Evolutionary conservation across 2,329 filamentous ascomycete genomes (phyloP), one percentile per base, ranked within the genome.

Genomic region (Botrytis aclada): DNA sequence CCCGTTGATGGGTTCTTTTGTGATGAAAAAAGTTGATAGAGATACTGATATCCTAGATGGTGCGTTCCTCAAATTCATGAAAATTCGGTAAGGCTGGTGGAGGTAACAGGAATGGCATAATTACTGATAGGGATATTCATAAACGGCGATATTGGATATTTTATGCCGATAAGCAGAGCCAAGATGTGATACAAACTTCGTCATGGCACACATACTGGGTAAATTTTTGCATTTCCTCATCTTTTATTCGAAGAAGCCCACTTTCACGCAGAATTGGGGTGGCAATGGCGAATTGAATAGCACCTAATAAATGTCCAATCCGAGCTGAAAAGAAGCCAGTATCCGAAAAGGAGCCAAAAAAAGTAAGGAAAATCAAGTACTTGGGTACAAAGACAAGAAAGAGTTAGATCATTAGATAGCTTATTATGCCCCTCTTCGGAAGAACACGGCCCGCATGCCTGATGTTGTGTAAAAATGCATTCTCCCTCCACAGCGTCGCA

Each of bases 371-470:
- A 56, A 29, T 39, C 56, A 63, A 63, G 34, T 45, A 61, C 58
- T 47, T 63, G 56, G 32, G 12, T 63, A 62, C 32, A 51, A 54
- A 32, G 18, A 18, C 12, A 63, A n/a, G 56, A 22, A 37, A 41
- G 64, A 67, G 37, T 39, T 63, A 63, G n/a, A 8, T 56, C 16
- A 18, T n/a, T 37, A 29, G 65, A n/a, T 22, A 32, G 47, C 47
- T 43, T 56, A 25, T 56, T 43, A 54, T 71, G 25, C 56, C 56
- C 61, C 70, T 65, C 45, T 37, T 66, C 69, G 70, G 70, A 71
- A 71, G 45, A 71, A 64, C n/a, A 58, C 70, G 70, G 70, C 47
- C 70, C 37, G 70, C 34, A 60, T 72, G 47, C 63, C 70, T 72
- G 37, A 72, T 72, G 54, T 14, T 72, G 70, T 72, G 51, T 47